Percentiles rank a stretch among this genome's conserved stretches.
Evolutionary conservation across 116 monocot species (phyloP).

Genomic region (Dioscorea cayenensis): DNA sequence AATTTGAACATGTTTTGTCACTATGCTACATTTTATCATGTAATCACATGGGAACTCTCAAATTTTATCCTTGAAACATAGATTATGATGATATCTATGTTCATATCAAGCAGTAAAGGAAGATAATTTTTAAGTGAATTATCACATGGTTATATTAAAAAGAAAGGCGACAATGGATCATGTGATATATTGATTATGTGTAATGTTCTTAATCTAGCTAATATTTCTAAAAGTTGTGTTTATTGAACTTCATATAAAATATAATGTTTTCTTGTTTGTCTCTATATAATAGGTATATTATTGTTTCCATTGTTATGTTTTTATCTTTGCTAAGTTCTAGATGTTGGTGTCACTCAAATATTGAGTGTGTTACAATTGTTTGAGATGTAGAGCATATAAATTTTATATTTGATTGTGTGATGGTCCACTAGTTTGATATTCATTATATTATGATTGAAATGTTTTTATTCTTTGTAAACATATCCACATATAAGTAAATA

Average conservation of each 20-base stretch:
- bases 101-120: background rate
- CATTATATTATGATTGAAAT: background rate
- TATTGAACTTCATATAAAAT: no score
- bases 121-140: background rate
- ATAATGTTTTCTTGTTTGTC: no score
- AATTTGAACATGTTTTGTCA: background rate
- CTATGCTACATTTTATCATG: background rate
- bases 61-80: background rate
- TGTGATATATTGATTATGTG: no score
- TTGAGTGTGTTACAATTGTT: background rate
- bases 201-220: no score
- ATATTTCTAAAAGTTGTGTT: no score
- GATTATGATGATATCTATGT: background rate
- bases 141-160: no score
- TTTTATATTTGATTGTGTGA: no score
- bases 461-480: background rate
- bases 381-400: no score
- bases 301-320: background rate
- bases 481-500: background rate
- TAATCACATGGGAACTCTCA: background rate
- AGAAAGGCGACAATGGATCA: no score
- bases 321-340: background rate
- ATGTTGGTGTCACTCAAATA: no score
- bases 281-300: no score
- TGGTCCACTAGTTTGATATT: background rate